These are phyloP conservation scores for Parsonsia alboflavescens DNA, from an alignment of 257 asterid species.

Conservation along the genomic window DNA sequence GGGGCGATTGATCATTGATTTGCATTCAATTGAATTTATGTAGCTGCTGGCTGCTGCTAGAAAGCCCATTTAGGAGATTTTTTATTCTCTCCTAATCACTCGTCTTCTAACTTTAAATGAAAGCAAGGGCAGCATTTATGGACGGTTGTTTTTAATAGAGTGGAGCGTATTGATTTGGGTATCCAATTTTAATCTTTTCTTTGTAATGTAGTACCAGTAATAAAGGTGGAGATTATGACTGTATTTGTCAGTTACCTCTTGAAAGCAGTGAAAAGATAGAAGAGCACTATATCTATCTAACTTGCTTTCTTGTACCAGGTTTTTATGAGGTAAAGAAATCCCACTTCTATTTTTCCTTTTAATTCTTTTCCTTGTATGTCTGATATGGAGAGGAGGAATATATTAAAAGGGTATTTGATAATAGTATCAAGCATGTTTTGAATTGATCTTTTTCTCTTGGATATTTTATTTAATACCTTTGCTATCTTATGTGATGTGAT, in stretches of 20 bases:
- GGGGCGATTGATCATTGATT: slow-evolving; percentile 11
- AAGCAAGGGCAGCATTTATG: slow-evolving; percentile 13
- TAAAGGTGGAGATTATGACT: not conserved
- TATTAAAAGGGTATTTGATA: not conserved
- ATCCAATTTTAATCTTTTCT: not conserved
- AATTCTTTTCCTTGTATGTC: not conserved
- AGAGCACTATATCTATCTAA: not conserved
- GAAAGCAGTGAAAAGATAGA: not conserved
- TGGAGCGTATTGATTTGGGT: not conserved
- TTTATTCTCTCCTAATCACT: slow-evolving; percentile 2
- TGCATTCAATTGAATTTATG: slow-evolving; percentile 14
- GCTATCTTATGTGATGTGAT: not conserved
- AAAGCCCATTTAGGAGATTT: slow-evolving; percentile 7
- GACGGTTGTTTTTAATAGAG: not conserved
- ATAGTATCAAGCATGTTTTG: not conserved
- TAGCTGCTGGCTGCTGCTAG: not conserved
- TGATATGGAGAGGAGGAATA: not conserved
- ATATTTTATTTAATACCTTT: not conserved
- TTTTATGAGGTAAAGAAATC: not conserved
- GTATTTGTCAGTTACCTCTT: slow-evolving; percentile 1
- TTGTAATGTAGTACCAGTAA: not conserved
- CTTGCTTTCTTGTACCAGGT: not conserved
- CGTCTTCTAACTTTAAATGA: not conserved
- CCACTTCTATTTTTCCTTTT: not conserved
- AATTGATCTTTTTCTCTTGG: not conserved